Evolutionary conservation across 2,329 filamentous ascomycete species (phyloP), one percentile per base, ranked within the genome.

Genomic region (Mycosphaerella sp.): DNA sequence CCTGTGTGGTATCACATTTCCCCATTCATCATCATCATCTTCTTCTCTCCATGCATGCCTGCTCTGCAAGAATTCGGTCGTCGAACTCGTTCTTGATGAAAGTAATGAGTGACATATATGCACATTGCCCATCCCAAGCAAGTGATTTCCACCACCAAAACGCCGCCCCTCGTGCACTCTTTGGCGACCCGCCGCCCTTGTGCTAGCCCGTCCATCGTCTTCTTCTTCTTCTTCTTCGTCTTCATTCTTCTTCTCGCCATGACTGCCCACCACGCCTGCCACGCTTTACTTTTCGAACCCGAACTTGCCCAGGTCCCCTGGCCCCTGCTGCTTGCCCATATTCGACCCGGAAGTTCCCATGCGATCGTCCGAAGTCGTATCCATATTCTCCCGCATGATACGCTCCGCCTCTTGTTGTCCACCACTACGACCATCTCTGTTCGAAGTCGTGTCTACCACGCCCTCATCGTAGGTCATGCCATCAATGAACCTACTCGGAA

Each of bases 331-430:
- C 14, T 59, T 59, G 42, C 48, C 42, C 48, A 51, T 44, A n/a
- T 51, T 51, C 41, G 48, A 51, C 32, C 48, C 48, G 23, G 41
- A 45, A 6, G 48, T 11, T 21, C 48, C 48, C 59, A 67, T 69
- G 26, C 67, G 65, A 50, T 69, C 68, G 31, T 62, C 62, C 32
- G 62, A 62, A 17, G 66, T 67, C 6, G 64, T 74, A 52, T 81
- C 79, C 54, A 85, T 59, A 29, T 78, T 76, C 62, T 84, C 81
- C 54, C 80, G 78, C 56, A 87, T 70, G 54, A 86, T 83, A 55
- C 81, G 76, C 70, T 87, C 84, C 5, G 84, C 82, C 12, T 82
- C 75, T 59, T 87, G 54, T 31, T 55, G 42, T 6, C 54, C 59
- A 9, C 39, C 14, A 17, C 14, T 49, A 10, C 52, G 45, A 34